These are phyloP conservation scores for Calonectria honghensis DNA, from an alignment of 2,329 filamentous ascomycete genomes.

Conservation along the genomic window DNA sequence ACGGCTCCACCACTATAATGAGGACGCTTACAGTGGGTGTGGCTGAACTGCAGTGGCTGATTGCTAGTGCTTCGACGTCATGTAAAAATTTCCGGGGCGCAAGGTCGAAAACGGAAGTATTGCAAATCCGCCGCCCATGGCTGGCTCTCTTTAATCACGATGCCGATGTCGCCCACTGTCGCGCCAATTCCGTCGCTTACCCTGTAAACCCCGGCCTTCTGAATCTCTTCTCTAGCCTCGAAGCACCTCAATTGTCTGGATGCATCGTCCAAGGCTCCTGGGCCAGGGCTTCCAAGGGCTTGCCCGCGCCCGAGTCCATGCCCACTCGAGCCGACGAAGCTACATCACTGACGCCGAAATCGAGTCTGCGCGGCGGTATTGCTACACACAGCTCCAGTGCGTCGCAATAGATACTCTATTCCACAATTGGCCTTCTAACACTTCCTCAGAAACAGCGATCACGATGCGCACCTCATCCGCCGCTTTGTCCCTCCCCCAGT, in stretches of 20 bases:
- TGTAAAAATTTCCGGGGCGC: constrained; percentile 50
- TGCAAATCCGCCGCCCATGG: constrained; percentile 52
- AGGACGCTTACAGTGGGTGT: constrained; percentile 1
- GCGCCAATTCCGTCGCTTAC: constrained; percentile 32
- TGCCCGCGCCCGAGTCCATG: constrained; percentile 46
- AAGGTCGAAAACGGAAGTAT: constrained; percentile 39
- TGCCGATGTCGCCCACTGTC: constrained; percentile 43
- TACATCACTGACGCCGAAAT: constrained; percentile 72
- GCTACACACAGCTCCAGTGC: constrained; percentile 71
- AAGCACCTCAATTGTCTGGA: constrained; percentile 50
- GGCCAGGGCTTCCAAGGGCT: constrained; percentile 64
- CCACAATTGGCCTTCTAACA: constrained; percentile 36
- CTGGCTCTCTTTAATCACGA: constrained; percentile 48
- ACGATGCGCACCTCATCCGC: constrained; percentile 89
- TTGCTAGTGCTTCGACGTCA: constrained; percentile 51
- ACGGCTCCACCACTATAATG: constrained; percentile 20
- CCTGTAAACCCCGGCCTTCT: constrained; percentile 12
- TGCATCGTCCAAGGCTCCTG: constrained; percentile 63
- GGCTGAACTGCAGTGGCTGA: constrained; percentile 36
- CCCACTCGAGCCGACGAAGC: constrained; percentile 58
- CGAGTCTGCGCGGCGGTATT: constrained; percentile 72
- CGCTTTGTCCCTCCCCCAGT: constrained; percentile 86
- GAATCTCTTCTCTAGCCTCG: constrained; percentile 6
- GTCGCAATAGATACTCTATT: constrained; percentile 21
- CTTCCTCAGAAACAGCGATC: constrained; percentile 83